Conservation (phyloP, 805 yeast species). For the Candida anglica region DNA sequence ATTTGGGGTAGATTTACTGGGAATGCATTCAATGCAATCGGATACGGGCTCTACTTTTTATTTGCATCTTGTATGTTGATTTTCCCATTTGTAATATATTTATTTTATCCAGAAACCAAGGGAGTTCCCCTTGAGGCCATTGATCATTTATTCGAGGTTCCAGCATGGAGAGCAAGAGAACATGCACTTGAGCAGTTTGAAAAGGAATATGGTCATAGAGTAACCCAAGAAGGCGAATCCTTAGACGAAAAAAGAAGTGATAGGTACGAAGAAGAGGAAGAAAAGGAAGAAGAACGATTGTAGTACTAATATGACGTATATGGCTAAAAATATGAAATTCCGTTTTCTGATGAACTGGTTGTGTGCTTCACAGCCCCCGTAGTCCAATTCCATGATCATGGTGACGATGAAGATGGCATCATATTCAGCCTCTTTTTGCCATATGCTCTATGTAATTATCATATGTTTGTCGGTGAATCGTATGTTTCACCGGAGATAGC, state of each 20-base stretch:
- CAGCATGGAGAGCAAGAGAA: constrained; percentile 28
- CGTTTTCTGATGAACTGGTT: no score
- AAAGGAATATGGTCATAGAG: constrained; percentile 14
- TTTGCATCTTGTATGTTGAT: constrained; percentile 28
- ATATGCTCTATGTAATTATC: no score
- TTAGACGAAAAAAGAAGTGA: constrained; percentile 1
- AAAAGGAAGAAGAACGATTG: constrained; percentile 1
- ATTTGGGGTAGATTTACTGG: constrained; percentile 45
- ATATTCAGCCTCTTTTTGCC: no score
- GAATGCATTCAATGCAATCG: constrained; percentile 39
- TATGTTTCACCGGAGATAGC: no score
- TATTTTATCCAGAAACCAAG: constrained; percentile 37
- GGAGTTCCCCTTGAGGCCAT: constrained; percentile 31
- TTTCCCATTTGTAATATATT: constrained; percentile 23
- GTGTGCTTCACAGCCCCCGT: no score
- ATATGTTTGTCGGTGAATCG: no score
- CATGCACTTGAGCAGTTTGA: constrained; percentile 20
- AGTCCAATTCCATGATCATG: no score
- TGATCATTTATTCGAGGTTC: constrained; percentile 28
- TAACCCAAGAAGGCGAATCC: background rate
- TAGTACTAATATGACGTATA: no score
- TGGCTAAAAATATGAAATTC: no score
- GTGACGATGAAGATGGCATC: no score
- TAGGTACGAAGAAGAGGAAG: constrained; percentile 3
- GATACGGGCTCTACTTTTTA: constrained; percentile 43